Base-by-base conservation (phyloP, 164 flowering plant genomes). In the Macadamia integrifolia region DNA sequence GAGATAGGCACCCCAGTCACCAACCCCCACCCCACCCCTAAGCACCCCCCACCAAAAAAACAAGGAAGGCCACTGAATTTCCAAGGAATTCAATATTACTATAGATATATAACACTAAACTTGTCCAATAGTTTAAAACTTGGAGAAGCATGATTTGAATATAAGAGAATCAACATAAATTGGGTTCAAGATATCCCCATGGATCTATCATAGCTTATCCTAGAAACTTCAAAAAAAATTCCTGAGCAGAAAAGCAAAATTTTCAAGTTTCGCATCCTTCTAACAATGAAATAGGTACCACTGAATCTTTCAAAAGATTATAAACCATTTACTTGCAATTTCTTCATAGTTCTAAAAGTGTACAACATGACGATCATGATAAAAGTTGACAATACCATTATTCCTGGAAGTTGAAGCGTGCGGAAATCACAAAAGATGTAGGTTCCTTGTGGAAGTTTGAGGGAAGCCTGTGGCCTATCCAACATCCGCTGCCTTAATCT, bases 341-440 rank as follows among this genome's bases (percentile, higher is more conserved):
- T 46, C 50, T 46, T 46, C 13, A 11, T 46, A 11, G 3, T 46
- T 46, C 13, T 8, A 8, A 46, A 3, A 35, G 40, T 35, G 40
- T 46, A 46, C 50, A 3, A 3, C 9, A 8, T 46, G 50, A 46
- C 13, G 1, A 46, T 8, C 50, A 46, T 17, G 29, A 64, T 6
- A 32, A 48, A 23, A 43, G 60, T 32, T 9, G 17, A 75, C 8
- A 43, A 66, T 66, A 94, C 99, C 95, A 82, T 86, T 44, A 92
- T 65, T 70, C 96, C 97, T 15, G 98, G 97, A 65, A 94, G 61
- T 49, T 87, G 79, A 76, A 94, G 97, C 6, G 97, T 90, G 31
- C 87, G 93, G 59, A 94, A 94, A 67, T 86, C 92, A 80, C 84
- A 81, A 72, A 94, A 94, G n/a, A 84, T 83, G 73, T 92, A 92